Conservation (phyloP, 2,329 filamentous ascomycete species). For the Colletotrichum tanaceti region DNA sequence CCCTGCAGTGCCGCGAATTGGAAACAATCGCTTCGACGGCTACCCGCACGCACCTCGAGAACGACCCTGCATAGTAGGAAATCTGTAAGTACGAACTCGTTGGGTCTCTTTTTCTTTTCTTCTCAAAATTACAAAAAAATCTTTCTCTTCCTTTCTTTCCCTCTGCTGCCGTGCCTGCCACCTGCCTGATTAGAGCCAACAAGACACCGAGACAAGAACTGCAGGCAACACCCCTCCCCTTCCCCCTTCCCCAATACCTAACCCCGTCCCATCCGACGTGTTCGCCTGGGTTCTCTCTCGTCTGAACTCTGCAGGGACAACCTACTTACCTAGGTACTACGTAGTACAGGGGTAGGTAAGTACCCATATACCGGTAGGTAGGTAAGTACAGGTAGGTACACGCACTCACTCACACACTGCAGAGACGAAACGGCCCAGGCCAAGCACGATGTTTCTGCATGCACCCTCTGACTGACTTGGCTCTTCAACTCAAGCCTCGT, state of each 20-base stretch:
- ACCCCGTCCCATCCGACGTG: conserved; percentile 21
- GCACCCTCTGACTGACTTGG: conserved; percentile 18
- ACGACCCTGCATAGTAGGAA: neutral
- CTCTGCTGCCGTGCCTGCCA: conserved; percentile 3
- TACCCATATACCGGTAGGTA: too few relatives aligned
- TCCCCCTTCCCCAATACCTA: neutral
- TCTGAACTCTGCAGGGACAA: conserved; percentile 27
- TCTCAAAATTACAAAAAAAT: too few relatives aligned
- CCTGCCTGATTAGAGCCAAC: too few relatives aligned
- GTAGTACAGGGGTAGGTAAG: too few relatives aligned
- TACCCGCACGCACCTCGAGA: neutral
- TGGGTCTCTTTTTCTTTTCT: neutral
- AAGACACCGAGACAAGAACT: conserved; percentile 9
- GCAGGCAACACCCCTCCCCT: neutral
- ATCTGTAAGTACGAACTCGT: too few relatives aligned
- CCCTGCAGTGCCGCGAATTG: neutral
- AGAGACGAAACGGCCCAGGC: conserved; percentile 36
- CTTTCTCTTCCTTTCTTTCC: too few relatives aligned
- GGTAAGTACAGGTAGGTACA: too few relatives aligned
- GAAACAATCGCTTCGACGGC: neutral
- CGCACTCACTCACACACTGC: neutral
- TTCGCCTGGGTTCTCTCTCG: conserved; percentile 16
- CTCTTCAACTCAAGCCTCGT: neutral
- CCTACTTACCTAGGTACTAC: neutral
- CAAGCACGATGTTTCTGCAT: conserved; percentile 30